Evolutionary conservation across 1,139 yeast genomes (phyloP), one percentile per base, ranked within the genome.

Genomic region (Taiozyma sp.): DNA sequence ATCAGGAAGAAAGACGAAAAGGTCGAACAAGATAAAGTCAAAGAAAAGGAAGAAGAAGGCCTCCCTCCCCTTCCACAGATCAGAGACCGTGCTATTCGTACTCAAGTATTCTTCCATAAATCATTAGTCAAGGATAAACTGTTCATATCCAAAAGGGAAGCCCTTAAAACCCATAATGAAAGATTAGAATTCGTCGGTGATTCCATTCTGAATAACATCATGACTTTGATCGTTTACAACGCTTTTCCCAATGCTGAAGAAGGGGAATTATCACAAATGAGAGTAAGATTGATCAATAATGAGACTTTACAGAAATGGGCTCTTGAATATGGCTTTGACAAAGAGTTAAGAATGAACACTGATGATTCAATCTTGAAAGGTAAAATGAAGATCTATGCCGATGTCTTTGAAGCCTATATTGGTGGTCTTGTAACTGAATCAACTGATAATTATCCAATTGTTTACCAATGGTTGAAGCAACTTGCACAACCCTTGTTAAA

Each of bases 171-270:
- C 3, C 93, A 91, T 63, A 91, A 93, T 67, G 99, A 95, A 72
- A 76, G 99, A 49, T 74, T 93, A 41, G 99, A 95, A 69, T 95
- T 91, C 65, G 71, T 91, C 44, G 99, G 99, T 23, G 99, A 95
- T 69, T 84, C 98, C 0, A 81, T 91, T 22, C 72, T 93, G 57
- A 89, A 91, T 63, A 80, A 80, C 54, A 73, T 86, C 45, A 83
- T 88, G 47, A 86, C 97, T 0, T 72, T 80, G 55, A 75, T 90
- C 47, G 74, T 90, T 22, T 90, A 78, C 62, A 74, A 78, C 36
- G 70, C 79, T 53, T 87, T 85, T 61, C 93, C 96, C 0, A 71
- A 76, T 47, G 84, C 84, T 41, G 73, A 83, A 24, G 99, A 95
- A 73, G 99, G 99, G 40, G 84, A 82, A 44, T 70, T 95, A 56